Percentiles rank a stretch among this genome's conserved stretches.
These are phyloP conservation scores for Phytophthora pluvialis DNA, from an alignment of 352 stramenopile species.

Conservation along the genomic window DNA sequence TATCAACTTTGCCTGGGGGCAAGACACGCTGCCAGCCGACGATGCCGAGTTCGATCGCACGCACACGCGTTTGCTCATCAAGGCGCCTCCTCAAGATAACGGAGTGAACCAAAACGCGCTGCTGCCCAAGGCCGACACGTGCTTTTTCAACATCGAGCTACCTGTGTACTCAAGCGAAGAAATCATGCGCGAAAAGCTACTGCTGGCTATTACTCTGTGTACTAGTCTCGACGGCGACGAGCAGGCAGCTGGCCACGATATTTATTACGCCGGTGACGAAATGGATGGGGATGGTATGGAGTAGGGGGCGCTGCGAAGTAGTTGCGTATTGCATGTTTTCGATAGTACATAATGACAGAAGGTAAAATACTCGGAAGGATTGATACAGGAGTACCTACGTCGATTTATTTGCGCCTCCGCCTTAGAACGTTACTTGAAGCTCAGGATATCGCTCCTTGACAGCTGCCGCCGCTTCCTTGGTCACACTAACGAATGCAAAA, in stretches of 20 bases:
- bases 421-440: conserved; percentile 47
- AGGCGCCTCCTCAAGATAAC: conserved; percentile 49
- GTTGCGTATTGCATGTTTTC: conserved; percentile 10
- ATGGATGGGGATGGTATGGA: conserved; percentile 67
- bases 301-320: conserved; percentile 17
- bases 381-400: not conserved
- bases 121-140: conserved; percentile 82
- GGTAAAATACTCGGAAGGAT: conserved; percentile 1
- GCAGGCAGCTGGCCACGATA: conserved; percentile 61
- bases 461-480: conserved; percentile 76
- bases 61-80: conserved; percentile 77
- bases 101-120: conserved; percentile 54
- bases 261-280: conserved; percentile 75
- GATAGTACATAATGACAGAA: not conserved
- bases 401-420: conserved; percentile 14
- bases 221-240: conserved; percentile 87
- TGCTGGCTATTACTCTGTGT: conserved; percentile 78
- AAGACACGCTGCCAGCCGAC: conserved; percentile 77
- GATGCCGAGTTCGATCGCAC: conserved; percentile 85
- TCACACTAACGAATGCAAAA: conserved; percentile 50
- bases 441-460: conserved; percentile 76
- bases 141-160: conserved; percentile 89
- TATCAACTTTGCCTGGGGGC: conserved; percentile 88
- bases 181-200: conserved; percentile 72
- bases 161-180: conserved; percentile 76